A percentile compares a stretch with the other conserved stretches of the same genome.
phyloP scores from a whole-genome alignment of 352 stramenopile genomes.

The Aphanomyces stellatus region DNA sequence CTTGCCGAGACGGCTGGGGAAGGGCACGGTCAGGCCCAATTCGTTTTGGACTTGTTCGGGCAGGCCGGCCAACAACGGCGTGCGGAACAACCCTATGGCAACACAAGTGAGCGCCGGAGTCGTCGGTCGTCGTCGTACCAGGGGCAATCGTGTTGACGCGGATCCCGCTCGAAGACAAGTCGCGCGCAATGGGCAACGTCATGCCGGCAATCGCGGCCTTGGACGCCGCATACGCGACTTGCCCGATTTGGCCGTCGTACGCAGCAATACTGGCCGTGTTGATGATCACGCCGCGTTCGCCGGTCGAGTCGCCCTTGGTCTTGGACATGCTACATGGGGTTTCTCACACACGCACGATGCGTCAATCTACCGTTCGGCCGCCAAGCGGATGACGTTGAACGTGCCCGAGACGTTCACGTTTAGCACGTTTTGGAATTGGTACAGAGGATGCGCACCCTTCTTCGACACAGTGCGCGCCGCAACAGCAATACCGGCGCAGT shows the following conservation, averaged over 20 bases:
- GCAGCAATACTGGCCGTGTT: slow-evolving; percentile 98
- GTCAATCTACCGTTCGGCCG: slow-evolving; percentile 88
- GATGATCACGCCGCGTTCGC: slow-evolving; percentile 94
- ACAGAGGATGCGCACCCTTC: slow-evolving; percentile 86
- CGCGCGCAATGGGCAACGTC: slow-evolving; percentile 94
- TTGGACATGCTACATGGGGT: slow-evolving; percentile 80
- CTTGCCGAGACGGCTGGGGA: slow-evolving; percentile 90
- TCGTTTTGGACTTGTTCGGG: slow-evolving; percentile 92
- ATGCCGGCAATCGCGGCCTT: slow-evolving; percentile 96
- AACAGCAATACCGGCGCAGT: slow-evolving; percentile 92
- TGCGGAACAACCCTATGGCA: slow-evolving; percentile 88
- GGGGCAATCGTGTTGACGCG: slow-evolving; percentile 96
- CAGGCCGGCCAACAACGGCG: slow-evolving; percentile 91
- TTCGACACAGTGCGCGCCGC: slow-evolving; percentile 91
- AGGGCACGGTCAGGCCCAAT: slow-evolving; percentile 91
- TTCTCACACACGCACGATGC: no score
- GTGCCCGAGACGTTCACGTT: slow-evolving; percentile 95
- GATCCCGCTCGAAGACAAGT: slow-evolving; percentile 90
- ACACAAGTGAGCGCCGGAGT: not conserved
- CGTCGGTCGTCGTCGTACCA: slow-evolving; percentile 22
- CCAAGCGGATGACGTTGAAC: slow-evolving; percentile 96
- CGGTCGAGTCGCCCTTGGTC: slow-evolving; percentile 48
- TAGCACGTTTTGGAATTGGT: slow-evolving; percentile 92
- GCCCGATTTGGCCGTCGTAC: slow-evolving; percentile 96
- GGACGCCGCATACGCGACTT: slow-evolving; percentile 94